Conservation (phyloP, 2,329 filamentous ascomycete species). For the Sporothrix mexicana region DNA sequence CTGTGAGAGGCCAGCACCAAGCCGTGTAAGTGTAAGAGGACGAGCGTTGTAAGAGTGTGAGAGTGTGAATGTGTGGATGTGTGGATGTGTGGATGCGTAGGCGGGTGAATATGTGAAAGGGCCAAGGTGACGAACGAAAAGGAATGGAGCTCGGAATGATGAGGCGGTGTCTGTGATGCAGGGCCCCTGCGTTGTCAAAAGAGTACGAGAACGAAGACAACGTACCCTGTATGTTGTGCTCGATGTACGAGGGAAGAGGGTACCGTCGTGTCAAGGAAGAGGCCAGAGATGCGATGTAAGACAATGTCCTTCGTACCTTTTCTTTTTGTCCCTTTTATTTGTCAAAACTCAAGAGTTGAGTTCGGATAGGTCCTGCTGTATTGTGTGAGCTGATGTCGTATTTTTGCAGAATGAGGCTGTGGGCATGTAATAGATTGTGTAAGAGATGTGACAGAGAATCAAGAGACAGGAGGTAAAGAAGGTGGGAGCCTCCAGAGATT, state of each 20-base stretch:
- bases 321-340: not conserved
- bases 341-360: no score
- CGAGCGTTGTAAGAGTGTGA: no score
- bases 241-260: no score
- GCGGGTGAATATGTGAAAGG: not conserved
- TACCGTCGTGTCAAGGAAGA: not conserved
- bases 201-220: not conserved
- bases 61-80: no score
- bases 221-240: not conserved
- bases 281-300: not conserved
- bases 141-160: not conserved
- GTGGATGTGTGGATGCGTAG: no score
- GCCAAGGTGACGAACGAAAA: not conserved
- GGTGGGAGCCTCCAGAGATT: not conserved
- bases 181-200: not conserved
- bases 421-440: not conserved
- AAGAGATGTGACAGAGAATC: not conserved
- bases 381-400: not conserved
- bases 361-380: not conserved
- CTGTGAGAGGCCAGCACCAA: slow-evolving; percentile 4
- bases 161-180: not conserved
- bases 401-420: slow-evolving; percentile 10
- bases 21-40: not conserved
- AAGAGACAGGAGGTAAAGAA: not conserved
- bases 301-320: not conserved